These are phyloP conservation scores for Boletus rex-veris DNA, from an alignment of 768 basidiomycete species.

Conservation along the genomic window DNA sequence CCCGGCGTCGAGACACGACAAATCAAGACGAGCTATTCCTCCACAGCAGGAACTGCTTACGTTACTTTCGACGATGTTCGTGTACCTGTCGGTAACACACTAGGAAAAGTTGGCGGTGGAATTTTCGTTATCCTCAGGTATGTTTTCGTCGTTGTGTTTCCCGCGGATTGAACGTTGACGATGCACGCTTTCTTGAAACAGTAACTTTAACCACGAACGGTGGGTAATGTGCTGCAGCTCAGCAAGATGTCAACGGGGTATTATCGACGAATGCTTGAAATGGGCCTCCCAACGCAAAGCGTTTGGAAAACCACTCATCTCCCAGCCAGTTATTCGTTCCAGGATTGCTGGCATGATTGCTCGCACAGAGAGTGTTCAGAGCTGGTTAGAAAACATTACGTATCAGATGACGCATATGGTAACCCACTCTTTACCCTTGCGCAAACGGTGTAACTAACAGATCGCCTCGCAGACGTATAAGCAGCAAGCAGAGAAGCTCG, in stretches of 20 bases:
- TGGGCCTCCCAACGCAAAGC: slow-evolving; percentile 90
- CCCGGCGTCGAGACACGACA: slow-evolving; percentile 63
- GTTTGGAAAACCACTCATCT: slow-evolving; percentile 82
- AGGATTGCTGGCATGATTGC: slow-evolving; percentile 91
- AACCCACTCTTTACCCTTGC: background rate
- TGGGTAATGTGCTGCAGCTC: slow-evolving; percentile 86
- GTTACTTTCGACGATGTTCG: slow-evolving; percentile 81
- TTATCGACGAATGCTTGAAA: slow-evolving; percentile 85
- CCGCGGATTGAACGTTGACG: background rate
- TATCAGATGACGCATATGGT: slow-evolving; percentile 88
- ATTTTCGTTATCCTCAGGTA: slow-evolving; percentile 60
- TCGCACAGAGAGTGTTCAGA: slow-evolving; percentile 74
- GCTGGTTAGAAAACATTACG: slow-evolving; percentile 85
- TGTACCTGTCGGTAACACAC: slow-evolving; percentile 83
- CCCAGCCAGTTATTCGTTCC: slow-evolving; percentile 81
- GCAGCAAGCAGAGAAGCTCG: slow-evolving; percentile 68
- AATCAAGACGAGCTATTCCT: slow-evolving; percentile 83
- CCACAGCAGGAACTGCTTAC: slow-evolving; percentile 82
- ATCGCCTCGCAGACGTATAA: slow-evolving; percentile 50
- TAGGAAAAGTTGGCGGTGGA: slow-evolving; percentile 60
- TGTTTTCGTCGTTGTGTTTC: background rate
- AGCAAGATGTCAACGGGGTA: slow-evolving; percentile 62
- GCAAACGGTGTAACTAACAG: slow-evolving; percentile 1
- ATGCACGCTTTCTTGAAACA: slow-evolving; percentile 21
- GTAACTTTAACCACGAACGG: slow-evolving; percentile 94